phyloP scores from a whole-genome alignment of 2,329 filamentous ascomycete genomes.

The Colletotrichum tanaceti region DNA sequence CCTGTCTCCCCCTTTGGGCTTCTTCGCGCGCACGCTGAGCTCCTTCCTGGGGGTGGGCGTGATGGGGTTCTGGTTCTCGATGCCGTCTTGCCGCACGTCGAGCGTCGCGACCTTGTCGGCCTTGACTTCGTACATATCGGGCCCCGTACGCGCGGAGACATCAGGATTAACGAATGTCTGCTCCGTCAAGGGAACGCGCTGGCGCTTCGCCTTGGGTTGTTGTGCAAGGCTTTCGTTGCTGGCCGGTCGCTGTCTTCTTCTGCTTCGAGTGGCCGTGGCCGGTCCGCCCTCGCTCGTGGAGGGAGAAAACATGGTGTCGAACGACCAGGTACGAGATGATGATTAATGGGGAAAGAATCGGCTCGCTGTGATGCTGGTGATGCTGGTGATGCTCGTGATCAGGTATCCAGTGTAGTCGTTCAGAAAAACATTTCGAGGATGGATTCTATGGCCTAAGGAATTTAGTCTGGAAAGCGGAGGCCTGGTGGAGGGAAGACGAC shows the following conservation, averaged over 20 bases:
- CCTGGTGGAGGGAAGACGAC: constrained; percentile 7
- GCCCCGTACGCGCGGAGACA: constrained; percentile 45
- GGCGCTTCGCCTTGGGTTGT: constrained; percentile 73
- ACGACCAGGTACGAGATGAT: constrained; percentile 34
- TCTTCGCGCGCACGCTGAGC: constrained; percentile 71
- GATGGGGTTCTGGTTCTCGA: constrained; percentile 54
- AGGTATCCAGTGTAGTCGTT: constrained; percentile 11
- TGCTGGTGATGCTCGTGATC: constrained; percentile 30
- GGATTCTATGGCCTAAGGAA: constrained; percentile 35
- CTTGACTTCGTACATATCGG: constrained; percentile 69
- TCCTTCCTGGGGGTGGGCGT: constrained; percentile 59
- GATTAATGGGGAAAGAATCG: constrained; percentile 4
- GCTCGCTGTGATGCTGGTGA: constrained; percentile 37
- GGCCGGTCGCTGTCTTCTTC: constrained; percentile 70
- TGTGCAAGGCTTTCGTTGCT: constrained; percentile 65
- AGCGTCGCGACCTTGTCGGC: constrained; percentile 61
- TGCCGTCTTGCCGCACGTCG: constrained; percentile 59
- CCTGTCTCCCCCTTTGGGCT: constrained; percentile 71
- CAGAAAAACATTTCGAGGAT: constrained; percentile 42
- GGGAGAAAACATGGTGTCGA: constrained; percentile 68
- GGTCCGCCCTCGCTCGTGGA: constrained; percentile 63
- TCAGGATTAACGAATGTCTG: constrained; percentile 67
- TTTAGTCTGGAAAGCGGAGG: constrained; percentile 35
- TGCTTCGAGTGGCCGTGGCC: constrained; percentile 68
- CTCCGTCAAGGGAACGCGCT: constrained; percentile 68